Evolutionary conservation across 495 filamentous ascomycete genomes (phyloP).

Genomic region (Trichoderma gamsii): DNA sequence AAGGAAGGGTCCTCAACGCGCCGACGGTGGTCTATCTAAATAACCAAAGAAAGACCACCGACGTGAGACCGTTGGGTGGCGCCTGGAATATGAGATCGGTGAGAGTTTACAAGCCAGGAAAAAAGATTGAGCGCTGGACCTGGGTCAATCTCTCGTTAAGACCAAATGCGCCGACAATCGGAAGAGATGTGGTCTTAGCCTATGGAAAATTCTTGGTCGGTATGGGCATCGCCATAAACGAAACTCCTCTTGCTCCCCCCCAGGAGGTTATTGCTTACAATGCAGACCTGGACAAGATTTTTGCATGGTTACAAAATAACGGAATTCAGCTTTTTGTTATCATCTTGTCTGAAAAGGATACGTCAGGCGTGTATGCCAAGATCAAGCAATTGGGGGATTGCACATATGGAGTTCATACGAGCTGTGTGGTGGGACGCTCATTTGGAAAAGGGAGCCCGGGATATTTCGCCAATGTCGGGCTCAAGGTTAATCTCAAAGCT

Average conservation of each 20-base stretch:
- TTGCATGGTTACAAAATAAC: constrained; percentile 20
- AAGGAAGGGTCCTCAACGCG: constrained; percentile 52
- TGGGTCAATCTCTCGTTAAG: constrained; percentile 23
- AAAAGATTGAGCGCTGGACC: constrained; percentile 30
- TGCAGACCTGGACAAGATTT: constrained; percentile 14
- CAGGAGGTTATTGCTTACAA: neutral
- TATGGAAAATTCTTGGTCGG: neutral
- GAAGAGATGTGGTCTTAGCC: neutral
- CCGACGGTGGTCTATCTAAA: constrained; percentile 51
- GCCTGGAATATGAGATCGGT: constrained; percentile 35
- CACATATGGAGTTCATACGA: constrained; percentile 55
- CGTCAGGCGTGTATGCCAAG: constrained; percentile 53
- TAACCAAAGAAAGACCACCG: constrained; percentile 3
- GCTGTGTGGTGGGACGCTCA: constrained; percentile 53
- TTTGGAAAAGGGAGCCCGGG: constrained; percentile 39
- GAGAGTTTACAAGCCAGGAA: constrained; percentile 29
- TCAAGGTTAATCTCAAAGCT: constrained; percentile 84
- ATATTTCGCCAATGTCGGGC: constrained; percentile 66
- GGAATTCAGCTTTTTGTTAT: constrained; percentile 54
- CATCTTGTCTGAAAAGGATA: constrained; percentile 46
- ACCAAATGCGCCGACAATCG: neutral
- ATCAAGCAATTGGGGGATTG: constrained; percentile 66
- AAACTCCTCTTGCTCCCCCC: neutral
- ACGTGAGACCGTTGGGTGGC: constrained; percentile 24
- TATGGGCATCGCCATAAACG: constrained; percentile 10